Base-by-base conservation (phyloP, 192 early-diverging fungal genomes). In the Mortierella claussenii region DNA sequence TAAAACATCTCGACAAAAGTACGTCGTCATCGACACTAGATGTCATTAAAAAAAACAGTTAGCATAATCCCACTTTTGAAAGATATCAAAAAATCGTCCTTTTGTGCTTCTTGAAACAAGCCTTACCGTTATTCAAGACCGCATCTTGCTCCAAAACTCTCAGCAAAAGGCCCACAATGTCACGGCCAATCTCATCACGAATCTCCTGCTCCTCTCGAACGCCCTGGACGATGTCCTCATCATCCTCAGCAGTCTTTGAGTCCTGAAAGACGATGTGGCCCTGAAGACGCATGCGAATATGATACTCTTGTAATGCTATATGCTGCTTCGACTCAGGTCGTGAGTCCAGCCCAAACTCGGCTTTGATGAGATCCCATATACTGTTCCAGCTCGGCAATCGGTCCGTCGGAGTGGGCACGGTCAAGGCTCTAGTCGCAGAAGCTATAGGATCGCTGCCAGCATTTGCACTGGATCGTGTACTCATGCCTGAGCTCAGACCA, bases 351-450 rank as follows among this genome's bases (percentile, higher is more conserved):
- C 73, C 73, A 24, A 76, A 45, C 15, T 66, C 57, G 2, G 64
- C 53, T 28, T 50, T 61, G 8, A 76, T 61, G 4, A 76, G 30
- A 60, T 76, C 73, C 73, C 73, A 76, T 5, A 66, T 48, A 43
- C 49, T 55, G 28, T 55, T 76, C 73, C 73, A 76, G 26, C 59
- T 62, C 13, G 73, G 73, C 2, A 76, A 59, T 2, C 73, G 62
- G 12, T 52, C 57, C 21, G 51, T 50, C 13, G 11, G 20, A 62
- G 40, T 15, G 1, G 47, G n/a, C 37, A 1, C 23, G 18, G 33
- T 11, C 4, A 37, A 43, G 1, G 20, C 5, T 10, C 23, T 24
- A 47, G 5, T 26, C 3, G 28, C 5, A n/a, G 15, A 10, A 4
- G 48, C 33, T 13, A 7, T 6, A 2, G 15, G 18, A 2, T 48